Conservation (phyloP, 2,329 filamentous ascomycete species). For the Phaeosphaeriaceae sp. region DNA sequence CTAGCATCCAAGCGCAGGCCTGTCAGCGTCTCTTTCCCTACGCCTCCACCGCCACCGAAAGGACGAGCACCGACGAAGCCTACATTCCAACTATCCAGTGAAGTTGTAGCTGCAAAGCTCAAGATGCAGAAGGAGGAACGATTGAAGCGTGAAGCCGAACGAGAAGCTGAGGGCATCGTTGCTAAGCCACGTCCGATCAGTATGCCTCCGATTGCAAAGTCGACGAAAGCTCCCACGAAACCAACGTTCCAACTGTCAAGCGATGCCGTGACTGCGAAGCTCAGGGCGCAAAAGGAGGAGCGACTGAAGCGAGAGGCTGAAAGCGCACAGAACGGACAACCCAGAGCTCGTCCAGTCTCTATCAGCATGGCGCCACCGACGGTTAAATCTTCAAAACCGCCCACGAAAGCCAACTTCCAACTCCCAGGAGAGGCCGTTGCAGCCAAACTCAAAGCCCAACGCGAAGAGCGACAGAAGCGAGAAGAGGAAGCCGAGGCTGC, state of each 20-base stretch:
- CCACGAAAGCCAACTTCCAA: constrained; percentile 59
- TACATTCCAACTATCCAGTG: constrained; percentile 61
- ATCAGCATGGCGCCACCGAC: constrained; percentile 52
- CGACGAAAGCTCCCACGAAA: constrained; percentile 58
- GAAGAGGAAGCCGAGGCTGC: constrained; percentile 42
- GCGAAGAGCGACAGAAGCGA: constrained; percentile 44
- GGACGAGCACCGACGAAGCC: constrained; percentile 58
- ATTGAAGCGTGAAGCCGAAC: constrained; percentile 52
- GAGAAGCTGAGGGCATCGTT: constrained; percentile 48
- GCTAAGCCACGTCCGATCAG: constrained; percentile 51
- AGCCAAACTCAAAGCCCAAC: constrained; percentile 38
- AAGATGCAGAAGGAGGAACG: constrained; percentile 60
- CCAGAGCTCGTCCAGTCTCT: constrained; percentile 29
- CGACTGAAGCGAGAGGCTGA: constrained; percentile 39
- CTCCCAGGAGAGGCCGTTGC: constrained; percentile 62
- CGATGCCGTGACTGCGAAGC: constrained; percentile 55
- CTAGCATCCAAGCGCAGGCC: constrained; percentile 55
- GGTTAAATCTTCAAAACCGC: constrained; percentile 57
- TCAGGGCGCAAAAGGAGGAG: constrained; percentile 44
- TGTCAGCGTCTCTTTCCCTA: constrained; percentile 57
- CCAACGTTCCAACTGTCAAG: constrained; percentile 61
- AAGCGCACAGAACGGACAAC: constrained; percentile 13
- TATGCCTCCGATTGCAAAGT: constrained; percentile 57
- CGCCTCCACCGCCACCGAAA: constrained; percentile 55
- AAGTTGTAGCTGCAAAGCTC: constrained; percentile 60